Conservation (phyloP, 1,139 yeast genomes). For the Hyphopichia pseudoburtonii region DNA sequence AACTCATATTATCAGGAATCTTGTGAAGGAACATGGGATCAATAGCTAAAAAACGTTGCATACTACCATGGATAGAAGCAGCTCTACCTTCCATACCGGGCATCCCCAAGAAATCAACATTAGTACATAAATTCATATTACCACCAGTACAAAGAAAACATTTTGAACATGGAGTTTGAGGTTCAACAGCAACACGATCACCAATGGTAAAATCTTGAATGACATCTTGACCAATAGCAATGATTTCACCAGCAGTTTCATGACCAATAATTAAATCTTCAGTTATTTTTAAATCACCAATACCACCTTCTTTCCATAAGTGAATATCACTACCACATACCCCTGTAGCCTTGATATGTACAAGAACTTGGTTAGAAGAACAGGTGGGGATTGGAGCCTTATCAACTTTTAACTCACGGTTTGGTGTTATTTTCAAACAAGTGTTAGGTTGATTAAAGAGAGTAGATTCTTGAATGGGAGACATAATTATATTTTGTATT, state of each 20-base stretch:
- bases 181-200: constrained; percentile 29
- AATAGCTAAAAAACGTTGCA: constrained; percentile 22
- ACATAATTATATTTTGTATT: no score
- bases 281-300: constrained; percentile 17
- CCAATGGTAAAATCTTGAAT: constrained; percentile 19
- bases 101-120: constrained; percentile 23
- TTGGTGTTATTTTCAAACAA: constrained; percentile 8
- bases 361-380: constrained; percentile 10
- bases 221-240: constrained; percentile 21
- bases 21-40: constrained; percentile 19
- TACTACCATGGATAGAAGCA: constrained; percentile 22
- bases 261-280: constrained; percentile 21
- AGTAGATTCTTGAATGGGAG: constrained; percentile 7
- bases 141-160: constrained; percentile 30
- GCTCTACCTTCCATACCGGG: constrained; percentile 22
- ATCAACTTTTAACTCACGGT: constrained; percentile 5
- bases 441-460: constrained; percentile 7
- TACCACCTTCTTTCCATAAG: constrained; percentile 23
- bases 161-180: constrained; percentile 27
- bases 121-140: constrained; percentile 23
- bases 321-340: constrained; percentile 29
- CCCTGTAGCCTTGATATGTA: constrained; percentile 42
- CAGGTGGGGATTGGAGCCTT: constrained; percentile 7
- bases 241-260: constrained; percentile 21
- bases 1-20: constrained; percentile 22